Evolutionary conservation across 768 basidiomycete species (phyloP), one percentile per base, ranked within the genome.

Genomic region (Coprinopsis cinerea): DNA sequence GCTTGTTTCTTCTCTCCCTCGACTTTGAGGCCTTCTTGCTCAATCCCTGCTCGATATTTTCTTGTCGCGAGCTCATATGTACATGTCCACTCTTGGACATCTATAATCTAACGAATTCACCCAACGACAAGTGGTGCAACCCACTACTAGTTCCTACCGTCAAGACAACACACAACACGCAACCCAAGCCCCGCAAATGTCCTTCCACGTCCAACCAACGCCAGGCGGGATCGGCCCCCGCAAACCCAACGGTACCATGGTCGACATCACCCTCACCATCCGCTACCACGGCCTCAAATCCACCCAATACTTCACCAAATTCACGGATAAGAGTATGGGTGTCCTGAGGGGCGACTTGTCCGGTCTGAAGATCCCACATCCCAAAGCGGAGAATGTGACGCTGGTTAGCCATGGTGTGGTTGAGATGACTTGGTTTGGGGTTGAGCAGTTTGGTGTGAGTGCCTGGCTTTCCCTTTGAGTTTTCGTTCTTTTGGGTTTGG

Each of bases 321-420:
- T 54, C 27, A 60, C 59, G 9, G 18, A 45, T 1, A 57, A 61
- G 9, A 69, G 67, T 1, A 46, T 62, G 23, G 37, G 37, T 1
- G 53, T 64, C 5, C 51, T 75, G 39, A 57, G 59, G 17, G 52
- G 62, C 24, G 74, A 77, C 46, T 54, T 75, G 36, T 22, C 49
- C 5, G 46, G 45, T 1, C 57, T 77, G n/a, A 70, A 67, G 47
- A 51, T 74, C 7, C 69, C 73, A 0, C 64, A 64, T 37, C 73
- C 73, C 0, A 74, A 72, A 56, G 53, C 48, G 24, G 59, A 54
- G 1, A 71, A 70, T 35, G 62, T 67, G 20, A 48, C 42, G 10
- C 58, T 73, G 26, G 54, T 67, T 13, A 64, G 60, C 10, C 57
- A 63, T 30, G 70, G 69, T 10, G 57, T 59, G 18, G 57, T 70